Base-by-base conservation (phyloP, 257 asterid species). In the Solanum medicagineum region DNA sequence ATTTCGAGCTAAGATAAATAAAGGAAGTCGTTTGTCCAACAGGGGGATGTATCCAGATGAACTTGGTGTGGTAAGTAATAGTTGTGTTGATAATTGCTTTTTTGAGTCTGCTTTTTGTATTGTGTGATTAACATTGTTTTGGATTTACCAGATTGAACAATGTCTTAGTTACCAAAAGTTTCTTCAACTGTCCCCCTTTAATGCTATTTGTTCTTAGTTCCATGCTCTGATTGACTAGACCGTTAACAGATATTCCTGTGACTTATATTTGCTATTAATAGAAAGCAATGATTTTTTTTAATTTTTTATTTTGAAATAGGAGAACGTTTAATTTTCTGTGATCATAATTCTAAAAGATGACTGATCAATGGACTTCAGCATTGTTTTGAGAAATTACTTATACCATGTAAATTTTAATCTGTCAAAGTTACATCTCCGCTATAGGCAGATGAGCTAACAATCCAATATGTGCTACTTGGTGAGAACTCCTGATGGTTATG, bases 1-100 rank as follows among this genome's bases (percentile, higher is more conserved):
- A 5, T 96, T 96, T 88, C 98, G 99, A 86, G 98, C 97, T 85
- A 94, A 90, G 91, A 87, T 96, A 85, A 95, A 95, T 68, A 96
- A 92, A 90, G 93, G 91, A 84, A 89, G 84, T 49, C 97, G 97
- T 51, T 87, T 89, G 84, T 65, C 94, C 79, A 94, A 91, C 88
- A 88, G 95, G 77, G 98, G 97, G 86, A 85, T 90, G 90, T 96
- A 89, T 90, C 98, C 98, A 29, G 94, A 88, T 75, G 99, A 96
- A 88, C 92, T 96, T 84, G 99, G 99, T 77, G 98, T 96, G 93
- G 99, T 96, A 92, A 85, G 89, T 87, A 85, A 51, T 22, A 77
- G 63, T 26, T 79, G 65, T 36, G 24, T 77, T 24, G 6, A 49
- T 8, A 51, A 24, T 26, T 51, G 24, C 63, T 53, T 57, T 32